Evolutionary conservation across 2,329 filamentous ascomycete species (phyloP).

Genomic region (Neofusicoccum umdonicola): DNA sequence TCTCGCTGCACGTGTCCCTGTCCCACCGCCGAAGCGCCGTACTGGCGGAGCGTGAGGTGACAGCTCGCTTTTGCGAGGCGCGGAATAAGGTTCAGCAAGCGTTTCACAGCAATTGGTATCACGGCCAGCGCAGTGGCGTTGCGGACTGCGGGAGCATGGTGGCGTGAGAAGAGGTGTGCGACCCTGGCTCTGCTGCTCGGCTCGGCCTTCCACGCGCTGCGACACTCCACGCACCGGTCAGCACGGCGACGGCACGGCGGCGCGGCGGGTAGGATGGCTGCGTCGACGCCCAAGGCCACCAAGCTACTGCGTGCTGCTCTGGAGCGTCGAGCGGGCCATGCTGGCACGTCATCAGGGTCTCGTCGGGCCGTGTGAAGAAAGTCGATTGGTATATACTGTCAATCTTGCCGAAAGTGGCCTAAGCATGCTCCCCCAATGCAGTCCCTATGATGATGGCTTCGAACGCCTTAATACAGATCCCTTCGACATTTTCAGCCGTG

Average conservation of each 20-base stretch:
- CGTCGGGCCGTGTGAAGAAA: neutral
- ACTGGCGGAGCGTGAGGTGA: neutral
- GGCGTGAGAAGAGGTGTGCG: conserved; percentile 11
- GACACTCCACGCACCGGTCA: neutral
- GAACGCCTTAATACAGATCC: conserved; percentile 1
- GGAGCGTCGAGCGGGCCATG: too few species aligned
- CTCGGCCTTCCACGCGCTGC: neutral
- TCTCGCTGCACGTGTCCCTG: neutral
- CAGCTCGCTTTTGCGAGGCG: too few species aligned
- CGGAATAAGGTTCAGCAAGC: neutral
- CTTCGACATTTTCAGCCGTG: conserved; percentile 2
- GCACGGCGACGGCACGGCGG: neutral
- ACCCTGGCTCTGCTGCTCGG: neutral
- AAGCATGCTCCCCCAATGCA: neutral
- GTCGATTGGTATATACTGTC: neutral
- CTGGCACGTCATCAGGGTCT: too few species aligned
- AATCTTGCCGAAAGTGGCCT: neutral
- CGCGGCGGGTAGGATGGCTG: too few species aligned
- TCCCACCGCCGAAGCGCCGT: neutral
- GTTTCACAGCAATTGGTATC: neutral
- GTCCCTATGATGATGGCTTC: neutral
- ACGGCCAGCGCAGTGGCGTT: neutral
- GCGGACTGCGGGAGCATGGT: neutral
- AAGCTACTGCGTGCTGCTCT: neutral
- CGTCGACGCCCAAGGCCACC: neutral